Evolutionary conservation across 2,329 filamentous ascomycete genomes (phyloP).

Genomic region (Chalara sp.): DNA sequence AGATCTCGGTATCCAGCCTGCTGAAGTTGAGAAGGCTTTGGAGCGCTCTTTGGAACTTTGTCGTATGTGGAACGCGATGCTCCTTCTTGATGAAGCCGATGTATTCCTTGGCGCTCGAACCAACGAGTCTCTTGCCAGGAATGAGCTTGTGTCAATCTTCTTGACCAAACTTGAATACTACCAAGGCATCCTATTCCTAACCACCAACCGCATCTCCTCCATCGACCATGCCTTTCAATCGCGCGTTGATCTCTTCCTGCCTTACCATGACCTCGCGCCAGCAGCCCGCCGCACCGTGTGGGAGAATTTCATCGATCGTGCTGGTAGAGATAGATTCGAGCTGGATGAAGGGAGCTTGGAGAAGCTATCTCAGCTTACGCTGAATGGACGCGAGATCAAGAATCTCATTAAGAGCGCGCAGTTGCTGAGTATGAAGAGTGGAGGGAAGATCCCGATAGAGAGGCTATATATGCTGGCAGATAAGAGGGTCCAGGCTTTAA

Average conservation of each 20-base stretch:
- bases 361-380: neutral
- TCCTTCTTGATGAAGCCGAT: neutral
- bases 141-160: slow-evolving; percentile 36
- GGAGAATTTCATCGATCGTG: slow-evolving; percentile 1
- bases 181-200: slow-evolving; percentile 31
- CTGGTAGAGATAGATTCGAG: neutral
- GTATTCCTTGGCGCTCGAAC: neutral
- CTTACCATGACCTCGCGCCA: slow-evolving; percentile 35
- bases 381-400: neutral
- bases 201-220: slow-evolving; percentile 38
- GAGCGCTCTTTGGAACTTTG: too few species aligned
- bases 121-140: neutral
- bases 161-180: slow-evolving; percentile 12
- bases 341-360: neutral
- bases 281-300: neutral
- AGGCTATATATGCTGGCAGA: neutral
- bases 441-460: neutral
- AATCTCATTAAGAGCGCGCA: neutral
- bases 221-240: slow-evolving; percentile 42
- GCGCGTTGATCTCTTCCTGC: slow-evolving; percentile 41
- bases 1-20: neutral
- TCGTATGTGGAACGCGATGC: too few species aligned
- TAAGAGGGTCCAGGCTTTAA: neutral
- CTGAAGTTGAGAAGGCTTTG: neutral
- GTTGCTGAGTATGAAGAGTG: neutral